Evolutionary conservation across 2,329 filamentous ascomycete species (phyloP), one percentile per base, ranked within the genome.

Genomic region (Ophiostoma populinum): DNA sequence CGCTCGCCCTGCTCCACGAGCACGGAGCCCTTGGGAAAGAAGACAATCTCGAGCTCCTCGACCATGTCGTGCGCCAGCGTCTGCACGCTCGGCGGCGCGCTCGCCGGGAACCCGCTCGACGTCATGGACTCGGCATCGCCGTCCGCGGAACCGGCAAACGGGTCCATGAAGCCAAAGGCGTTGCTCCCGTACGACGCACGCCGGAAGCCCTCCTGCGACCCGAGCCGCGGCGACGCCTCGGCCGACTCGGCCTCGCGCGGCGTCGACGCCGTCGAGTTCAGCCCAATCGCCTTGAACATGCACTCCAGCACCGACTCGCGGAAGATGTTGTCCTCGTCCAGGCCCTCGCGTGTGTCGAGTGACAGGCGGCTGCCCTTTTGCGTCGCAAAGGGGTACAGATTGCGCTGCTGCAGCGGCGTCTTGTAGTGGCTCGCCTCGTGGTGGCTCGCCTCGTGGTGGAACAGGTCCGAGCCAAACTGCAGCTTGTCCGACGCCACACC

Each of bases 1-100:
- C 90, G 71, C 53, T 98, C 90, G 8, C 90, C 87, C 57, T 95
- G 86, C 49, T 98, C 90, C 0, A 98, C 86, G 12, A 98, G 65
- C 1, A 98, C 80, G 2, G 90, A 87, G 3, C 81, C 86, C 52
- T 95, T 82, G 0, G 86, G 87, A 45, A 98, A 98, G 58, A 81
- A 95, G 6, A 98, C 90, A 44, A 98, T 94, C 50, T 98, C 90
- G 3, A 95, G 72, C 35, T 98, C 90, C 42, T 92, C 78, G 43
- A 78, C 79, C 56, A 95, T 69, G 41, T 95, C 87, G 39, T 83
- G 74, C 4, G 73, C 70, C 5, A 87, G 58, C 4, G 63, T 56
- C 36, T 82, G 64, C 0, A 75, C 67, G 44, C 75, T 81, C 0
- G 74, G 71, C 0, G 71, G 57, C 27, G 71, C 63, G 4, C 71